These are phyloP conservation scores for Lactarius trivialis DNA, from an alignment of 768 basidiomycete species.

Conservation along the genomic window DNA sequence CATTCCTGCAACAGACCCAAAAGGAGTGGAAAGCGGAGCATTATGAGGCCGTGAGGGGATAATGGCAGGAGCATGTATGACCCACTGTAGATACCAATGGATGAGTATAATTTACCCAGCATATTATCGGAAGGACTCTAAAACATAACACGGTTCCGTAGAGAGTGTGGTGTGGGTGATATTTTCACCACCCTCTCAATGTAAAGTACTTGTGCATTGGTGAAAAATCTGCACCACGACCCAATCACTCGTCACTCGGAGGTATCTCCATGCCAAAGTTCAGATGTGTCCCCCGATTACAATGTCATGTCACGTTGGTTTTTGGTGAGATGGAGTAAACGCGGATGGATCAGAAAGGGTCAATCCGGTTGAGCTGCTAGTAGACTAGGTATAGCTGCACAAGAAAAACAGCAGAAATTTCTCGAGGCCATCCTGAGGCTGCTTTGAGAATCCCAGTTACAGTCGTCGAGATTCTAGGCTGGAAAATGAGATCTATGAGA, in stretches of 20 bases:
- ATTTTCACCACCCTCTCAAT: background rate
- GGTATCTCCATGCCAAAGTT: background rate
- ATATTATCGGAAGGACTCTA: background rate
- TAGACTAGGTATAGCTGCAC: background rate
- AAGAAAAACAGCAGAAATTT: background rate
- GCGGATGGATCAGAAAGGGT: conserved; percentile 1
- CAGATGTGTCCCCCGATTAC: background rate
- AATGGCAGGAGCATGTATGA: background rate
- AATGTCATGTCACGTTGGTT: background rate
- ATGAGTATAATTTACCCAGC: background rate
- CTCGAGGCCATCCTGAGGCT: background rate
- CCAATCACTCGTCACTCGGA: background rate
- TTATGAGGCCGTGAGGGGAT: background rate
- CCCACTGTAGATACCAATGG: background rate
- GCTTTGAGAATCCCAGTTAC: background rate
- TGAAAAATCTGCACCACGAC: background rate
- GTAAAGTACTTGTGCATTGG: background rate
- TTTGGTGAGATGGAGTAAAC: background rate
- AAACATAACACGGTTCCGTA: background rate
- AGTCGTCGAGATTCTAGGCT: conserved; percentile 1
- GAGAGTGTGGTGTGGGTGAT: background rate
- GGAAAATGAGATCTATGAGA: background rate
- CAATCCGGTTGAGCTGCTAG: background rate
- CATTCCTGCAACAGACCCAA: background rate
- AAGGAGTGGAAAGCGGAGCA: background rate